Evolutionary conservation across 495 filamentous ascomycete genomes (phyloP).

Genomic region (Penicillium odoratum): DNA sequence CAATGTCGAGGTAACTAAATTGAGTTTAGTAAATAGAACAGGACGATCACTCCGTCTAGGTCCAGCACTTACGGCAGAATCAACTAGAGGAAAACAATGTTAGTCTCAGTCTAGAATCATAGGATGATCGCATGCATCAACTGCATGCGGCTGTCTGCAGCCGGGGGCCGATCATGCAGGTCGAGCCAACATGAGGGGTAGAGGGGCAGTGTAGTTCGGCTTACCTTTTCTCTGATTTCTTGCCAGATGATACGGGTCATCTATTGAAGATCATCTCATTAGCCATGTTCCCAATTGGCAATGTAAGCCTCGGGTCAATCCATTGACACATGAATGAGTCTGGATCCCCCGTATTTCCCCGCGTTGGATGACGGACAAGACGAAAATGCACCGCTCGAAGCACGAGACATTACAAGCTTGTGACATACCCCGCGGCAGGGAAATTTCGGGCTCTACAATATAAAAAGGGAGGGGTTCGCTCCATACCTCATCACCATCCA

Average conservation of each 20-base stretch:
- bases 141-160: constrained; percentile 21
- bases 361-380: constrained; percentile 26
- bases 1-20: constrained; percentile 80
- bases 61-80: constrained; percentile 68
- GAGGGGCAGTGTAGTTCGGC: constrained; percentile 25
- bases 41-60: constrained; percentile 9
- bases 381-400: constrained; percentile 28
- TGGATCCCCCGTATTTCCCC: constrained; percentile 37
- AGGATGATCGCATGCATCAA: constrained; percentile 14
- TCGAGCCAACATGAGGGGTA: constrained; percentile 13
- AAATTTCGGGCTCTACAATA: background rate
- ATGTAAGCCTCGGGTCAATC: background rate
- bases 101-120: constrained; percentile 17
- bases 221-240: constrained; percentile 90
- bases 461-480: constrained; percentile 9
- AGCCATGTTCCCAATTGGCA: background rate
- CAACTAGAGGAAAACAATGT: constrained; percentile 54
- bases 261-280: constrained; percentile 29
- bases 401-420: constrained; percentile 25
- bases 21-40: constrained; percentile 1
- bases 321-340: constrained; percentile 16
- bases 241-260: constrained; percentile 99
- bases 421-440: constrained; percentile 17
- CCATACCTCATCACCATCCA: constrained; percentile 89
- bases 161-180: constrained; percentile 19